These are phyloP conservation scores for Fusarium setosum DNA, from an alignment of 2,329 filamentous ascomycete species.

Conservation along the genomic window DNA sequence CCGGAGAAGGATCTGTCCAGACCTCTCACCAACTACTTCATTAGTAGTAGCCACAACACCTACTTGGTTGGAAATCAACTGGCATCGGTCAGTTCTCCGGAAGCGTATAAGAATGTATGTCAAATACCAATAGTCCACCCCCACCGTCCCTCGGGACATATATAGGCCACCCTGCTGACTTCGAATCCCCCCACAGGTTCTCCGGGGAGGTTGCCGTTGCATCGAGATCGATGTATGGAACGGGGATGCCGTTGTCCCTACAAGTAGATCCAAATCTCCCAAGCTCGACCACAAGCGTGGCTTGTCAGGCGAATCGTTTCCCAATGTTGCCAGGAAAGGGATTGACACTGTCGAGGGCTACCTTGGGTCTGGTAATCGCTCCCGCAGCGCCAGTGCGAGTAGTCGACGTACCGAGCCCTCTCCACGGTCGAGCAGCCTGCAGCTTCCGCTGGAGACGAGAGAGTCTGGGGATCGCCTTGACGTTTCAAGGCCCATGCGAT, in stretches of 20 bases:
- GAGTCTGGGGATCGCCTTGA: constrained; percentile 51
- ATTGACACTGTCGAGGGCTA: constrained; percentile 50
- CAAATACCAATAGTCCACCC: neutral
- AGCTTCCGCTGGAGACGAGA: constrained; percentile 42
- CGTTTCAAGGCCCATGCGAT: constrained; percentile 36
- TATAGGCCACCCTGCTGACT: neutral
- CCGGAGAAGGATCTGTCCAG: constrained; percentile 68
- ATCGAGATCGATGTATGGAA: constrained; percentile 98
- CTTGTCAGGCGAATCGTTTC: constrained; percentile 59
- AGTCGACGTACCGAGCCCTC: constrained; percentile 48
- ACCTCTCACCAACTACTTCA: constrained; percentile 89
- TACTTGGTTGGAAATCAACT: constrained; percentile 91
- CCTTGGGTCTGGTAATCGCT: constrained; percentile 46
- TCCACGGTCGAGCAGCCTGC: constrained; percentile 44
- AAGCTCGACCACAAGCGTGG: constrained; percentile 58
- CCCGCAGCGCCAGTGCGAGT: constrained; percentile 54
- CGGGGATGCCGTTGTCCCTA: constrained; percentile 62
- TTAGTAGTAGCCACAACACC: constrained; percentile 95
- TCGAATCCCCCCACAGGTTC: constrained; percentile 61
- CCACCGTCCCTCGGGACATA: neutral
- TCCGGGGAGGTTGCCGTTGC: constrained; percentile 83
- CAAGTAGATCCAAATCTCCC: constrained; percentile 50
- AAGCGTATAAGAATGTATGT: constrained; percentile 81
- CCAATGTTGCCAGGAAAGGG: constrained; percentile 57
- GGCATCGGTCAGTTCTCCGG: constrained; percentile 78